Evolutionary conservation across 208 protist species (phyloP), one percentile per base, ranked within the genome.

Genomic region (Trypanosoma vivax): DNA sequence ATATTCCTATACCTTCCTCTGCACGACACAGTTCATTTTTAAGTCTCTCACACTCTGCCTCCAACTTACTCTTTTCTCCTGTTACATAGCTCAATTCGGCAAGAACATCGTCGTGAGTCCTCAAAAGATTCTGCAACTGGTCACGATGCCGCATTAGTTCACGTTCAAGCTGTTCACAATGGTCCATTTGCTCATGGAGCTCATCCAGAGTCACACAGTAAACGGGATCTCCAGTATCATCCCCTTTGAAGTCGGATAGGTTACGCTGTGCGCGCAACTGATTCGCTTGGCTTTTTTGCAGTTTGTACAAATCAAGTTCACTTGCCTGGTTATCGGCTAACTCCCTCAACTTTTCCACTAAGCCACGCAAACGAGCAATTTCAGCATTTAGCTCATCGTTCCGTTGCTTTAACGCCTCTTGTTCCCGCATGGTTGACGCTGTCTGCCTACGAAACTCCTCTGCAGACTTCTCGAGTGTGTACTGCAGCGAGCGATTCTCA

Each of bases 181-280:
- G 56, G 9, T 41, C 50, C 48, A 49, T 58, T 51, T 65, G 55
- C 25, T 71, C 64, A 40, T 69, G 59, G 31, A 70, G 49, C 39
- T 81, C 74, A 41, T 76, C 65, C 14, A 81, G 63, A 0, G 74
- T 81, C 13, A 76, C 74, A 13, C 65, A 61, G 59, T 76, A 76
- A 39, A 81, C 21, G 0, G 69, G 69, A 19, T 70, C 74, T 13
- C 48, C 53, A 9, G 56, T 53, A 0, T 41, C 49, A 11, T 64
- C 57, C 2, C 54, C 68, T 28, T 46, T 61, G 21, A 67, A 62
- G 9, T 45, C 61, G 1, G 67, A 66, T 21, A 79, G 53, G 43
- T 74, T 71, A 3, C 73, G 56, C 25, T 79, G 73, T 2, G 60
- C 65, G 6, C 73, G 66, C 23, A 79, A 61, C 50, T 75, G 66